Base-by-base conservation (phyloP, 257 asterid genomes). In the Solanum ahanhuiri region DNA sequence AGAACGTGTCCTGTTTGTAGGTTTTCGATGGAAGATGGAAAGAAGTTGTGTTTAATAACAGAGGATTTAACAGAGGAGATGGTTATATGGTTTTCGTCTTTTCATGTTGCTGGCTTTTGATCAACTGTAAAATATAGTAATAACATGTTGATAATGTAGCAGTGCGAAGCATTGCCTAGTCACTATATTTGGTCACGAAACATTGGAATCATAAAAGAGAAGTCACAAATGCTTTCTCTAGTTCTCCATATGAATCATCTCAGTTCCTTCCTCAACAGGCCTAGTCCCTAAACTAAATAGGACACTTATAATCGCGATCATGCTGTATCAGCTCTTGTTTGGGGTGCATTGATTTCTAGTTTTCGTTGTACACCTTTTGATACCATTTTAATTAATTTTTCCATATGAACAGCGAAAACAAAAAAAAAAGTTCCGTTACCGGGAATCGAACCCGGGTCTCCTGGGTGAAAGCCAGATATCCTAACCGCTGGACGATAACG, bases 401-500 rank as follows among this genome's bases (percentile, higher is more conserved):
- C 60, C 22, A 51, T 15, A 51, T 2, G 1, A 30, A 12, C 57
- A 63, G 31, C 23, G 5, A 35, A 10, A 18, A n/a, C 0, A 41
- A 41, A 0, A 14, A 23, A 77, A 43, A 43, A 77, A 2, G 2
- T 92, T 93, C 97, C 97, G 88, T 90, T 93, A 93, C 96, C 97
- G 98, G 97, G 98, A 96, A 91, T 93, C 90, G 98, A 94, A 96
- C 97, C 97, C 95, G 98, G 97, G 97, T 94, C 98, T 43, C 95
- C 94, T 93, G 94, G 96, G 96, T 93, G 98, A 93, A 94, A 95
- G 96, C 98, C 97, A 94, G 95, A 93, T 94, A 93, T 96, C 99
- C 99, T 96, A 92, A 95, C 98, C 97, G 92, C 95, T 94, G 96
- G 97, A 94, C 95, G 94, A 93, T 92, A 92, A 86, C 87, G 97